Base-by-base conservation (phyloP, 768 basidiomycete genomes). In the Tephrocybe sp. region DNA sequence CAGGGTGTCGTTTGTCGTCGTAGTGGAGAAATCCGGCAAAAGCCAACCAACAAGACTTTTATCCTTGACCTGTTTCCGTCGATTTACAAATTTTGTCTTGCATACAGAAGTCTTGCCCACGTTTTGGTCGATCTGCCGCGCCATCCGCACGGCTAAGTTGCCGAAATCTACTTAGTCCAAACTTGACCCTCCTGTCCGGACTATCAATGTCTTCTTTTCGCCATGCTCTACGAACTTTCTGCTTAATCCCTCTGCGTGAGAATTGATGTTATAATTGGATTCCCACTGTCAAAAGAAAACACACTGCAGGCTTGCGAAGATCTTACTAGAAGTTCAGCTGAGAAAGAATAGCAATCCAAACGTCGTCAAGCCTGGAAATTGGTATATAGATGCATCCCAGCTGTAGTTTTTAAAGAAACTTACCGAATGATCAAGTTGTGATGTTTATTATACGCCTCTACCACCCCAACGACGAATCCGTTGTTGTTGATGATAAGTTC, bases 301-400 rank as follows among this genome's bases (percentile, higher is more conserved):
- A 26, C 7, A 26, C 7, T n/a, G n/a, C 26, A 26, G 3, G 26
- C 7, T 7, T 26, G 26, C 26, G 26, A 26, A 4, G 26, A 26
- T 7, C 26, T 26, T 42, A 65, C 65, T 72, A 74, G 52, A 70
- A 66, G 39, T 63, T 68, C 30, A 74, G 68, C 52, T 75, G 73
- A n/a, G 55, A 60, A 5, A 73, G 52, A 39, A 76, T 74, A 1
- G 73, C 68, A 2, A 72, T 60, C 74, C 78, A 79, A 32, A 79
- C 67, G 57, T 80, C 78, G 46, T 80, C 78, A 5, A 77, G 78
- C 7, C 62, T 62, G 40, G 9, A 12, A 33, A 36, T 36, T 11
- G 16, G 31, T 9, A n/a, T 12, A 16, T 38, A 6, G 20, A n/a
- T n/a, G n/a, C n/a, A n/a, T 11, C 17, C 20, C 12, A 11, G 14